Base-by-base conservation (phyloP, 1,284 basidiomycete genomes). In the Ustilago loliicola region DNA sequence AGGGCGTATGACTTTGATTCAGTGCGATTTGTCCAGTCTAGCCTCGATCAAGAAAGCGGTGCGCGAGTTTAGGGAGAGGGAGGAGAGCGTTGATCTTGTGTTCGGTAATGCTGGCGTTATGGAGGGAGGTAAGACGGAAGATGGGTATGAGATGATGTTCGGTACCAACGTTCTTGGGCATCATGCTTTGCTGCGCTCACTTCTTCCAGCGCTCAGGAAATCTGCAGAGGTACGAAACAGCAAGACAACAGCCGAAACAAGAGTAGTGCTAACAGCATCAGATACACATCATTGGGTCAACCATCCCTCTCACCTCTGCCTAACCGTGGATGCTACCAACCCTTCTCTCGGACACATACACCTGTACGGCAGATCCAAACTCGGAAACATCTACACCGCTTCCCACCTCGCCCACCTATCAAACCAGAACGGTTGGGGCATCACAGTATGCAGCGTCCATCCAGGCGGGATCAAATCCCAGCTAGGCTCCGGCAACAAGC, bases 61-160 rank as follows among this genome's bases (percentile, higher is more conserved):
- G 0, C 27, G 50, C 2, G 66, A 75, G 51, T 79, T 80, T 47
- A 6, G 63, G 25, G 2, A 15, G 5, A 52, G 50, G 11, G 80
- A 80, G 40, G n/a, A 64, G 11, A 60, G 57, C 21, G 63, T 83
- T 2, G 79, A 82, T 55, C 30, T 83, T 13, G 51, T 83, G 3
- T 78, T 82, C 38, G 72, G 66, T 42, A 79, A 79, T 47, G 83
- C 80, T 1, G 81, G 81, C 2, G 68, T 81, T 0, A 74, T 81
- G 77, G 47, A 61, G 8, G 52, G 54, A 0, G 61, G 71, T 1
- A 53, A 23, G 19, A 80, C 81, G 0, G 48, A 42, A 17, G 70
- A 84, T 13, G 80, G 78, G 1, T 78, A 80, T 47, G 82, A 84
- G 52, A 56, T 78, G 38, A 82, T 83, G 61, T 60, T 66, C 10